phyloP scores from a whole-genome alignment of 2,329 filamentous ascomycete genomes.

The Chaetomiaceae sp. region DNA sequence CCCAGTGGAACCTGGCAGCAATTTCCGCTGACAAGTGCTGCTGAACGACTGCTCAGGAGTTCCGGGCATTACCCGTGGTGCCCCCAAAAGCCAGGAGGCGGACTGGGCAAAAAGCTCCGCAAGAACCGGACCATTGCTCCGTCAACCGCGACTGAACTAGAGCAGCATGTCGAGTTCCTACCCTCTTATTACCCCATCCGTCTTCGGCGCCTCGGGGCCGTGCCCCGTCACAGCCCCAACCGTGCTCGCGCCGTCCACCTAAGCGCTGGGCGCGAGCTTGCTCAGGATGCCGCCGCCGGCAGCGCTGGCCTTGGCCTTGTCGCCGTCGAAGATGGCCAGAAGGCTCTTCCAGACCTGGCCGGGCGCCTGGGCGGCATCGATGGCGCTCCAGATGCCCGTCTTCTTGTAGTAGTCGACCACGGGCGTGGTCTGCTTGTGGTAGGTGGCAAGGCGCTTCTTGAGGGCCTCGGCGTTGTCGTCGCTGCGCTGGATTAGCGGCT shows the following conservation, averaged over 20 bases:
- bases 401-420: slow-evolving; percentile 96
- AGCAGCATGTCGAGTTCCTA: slow-evolving; percentile 13
- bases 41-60: no score
- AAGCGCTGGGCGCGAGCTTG: slow-evolving; percentile 31
- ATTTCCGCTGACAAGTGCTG: slow-evolving; percentile 4
- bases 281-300: slow-evolving; percentile 37
- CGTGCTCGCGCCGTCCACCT: slow-evolving; percentile 18
- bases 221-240: slow-evolving; percentile 3
- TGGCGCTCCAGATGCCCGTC: slow-evolving; percentile 91
- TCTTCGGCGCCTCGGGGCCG: neutral
- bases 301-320: slow-evolving; percentile 42
- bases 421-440: slow-evolving; percentile 88
- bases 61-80: no score
- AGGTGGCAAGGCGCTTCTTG: slow-evolving; percentile 88
- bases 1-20: neutral
- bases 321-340: slow-evolving; percentile 71
- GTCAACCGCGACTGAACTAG: slow-evolving; percentile 13
- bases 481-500: slow-evolving; percentile 90
- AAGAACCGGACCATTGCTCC: neutral
- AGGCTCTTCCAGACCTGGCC: slow-evolving; percentile 93
- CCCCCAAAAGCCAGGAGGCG: neutral
- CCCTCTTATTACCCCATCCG: neutral
- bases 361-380: slow-evolving; percentile 94
- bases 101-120: neutral
- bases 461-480: slow-evolving; percentile 96